A percentile compares a stretch with the other conserved stretches of the same genome.
These are phyloP conservation scores for Medicago lupulina DNA, from an alignment of 306 rosid genomes.

Conservation along the genomic window DNA sequence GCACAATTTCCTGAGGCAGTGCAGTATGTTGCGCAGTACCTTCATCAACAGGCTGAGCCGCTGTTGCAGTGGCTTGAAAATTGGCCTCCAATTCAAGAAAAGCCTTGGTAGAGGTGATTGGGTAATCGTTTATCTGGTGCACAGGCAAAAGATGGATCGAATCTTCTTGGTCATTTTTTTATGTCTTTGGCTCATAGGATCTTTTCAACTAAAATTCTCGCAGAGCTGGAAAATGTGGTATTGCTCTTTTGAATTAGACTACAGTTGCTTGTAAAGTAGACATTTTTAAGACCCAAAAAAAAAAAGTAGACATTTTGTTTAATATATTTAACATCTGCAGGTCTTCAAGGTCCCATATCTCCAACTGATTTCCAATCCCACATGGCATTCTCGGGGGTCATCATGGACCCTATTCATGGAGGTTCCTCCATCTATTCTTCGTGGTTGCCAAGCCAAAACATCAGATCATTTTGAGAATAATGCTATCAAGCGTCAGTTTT, in stretches of 20 bases:
- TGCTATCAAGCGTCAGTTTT: slow-evolving; percentile 64
- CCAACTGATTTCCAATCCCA: slow-evolving; percentile 75
- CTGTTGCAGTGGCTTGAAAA: too few species aligned
- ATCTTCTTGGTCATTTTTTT: slow-evolving; percentile 89
- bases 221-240: slow-evolving; percentile 90
- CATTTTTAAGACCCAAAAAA: too few species aligned
- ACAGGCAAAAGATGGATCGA: slow-evolving; percentile 67
- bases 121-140: slow-evolving; percentile 53
- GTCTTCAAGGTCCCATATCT: slow-evolving; percentile 79
- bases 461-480: slow-evolving; percentile 52
- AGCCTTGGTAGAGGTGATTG: too few species aligned
- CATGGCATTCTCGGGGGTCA: slow-evolving; percentile 89
- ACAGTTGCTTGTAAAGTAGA: slow-evolving; percentile 33
- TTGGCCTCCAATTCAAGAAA: too few species aligned
- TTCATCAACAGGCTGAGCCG: too few species aligned
- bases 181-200: slow-evolving; percentile 84
- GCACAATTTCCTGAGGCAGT: too few species aligned
- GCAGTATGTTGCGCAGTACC: too few species aligned
- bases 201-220: slow-evolving; percentile 81
- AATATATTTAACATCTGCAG: slow-evolving; percentile 50
- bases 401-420: slow-evolving; percentile 87
- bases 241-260: slow-evolving; percentile 35
- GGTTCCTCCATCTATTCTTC: slow-evolving; percentile 74
- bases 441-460: slow-evolving; percentile 52
- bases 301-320: slow-evolving; percentile 42